These are phyloP conservation scores for Simplicillium aogashimaense DNA, from an alignment of 2,329 filamentous ascomycete species.

Conservation along the genomic window DNA sequence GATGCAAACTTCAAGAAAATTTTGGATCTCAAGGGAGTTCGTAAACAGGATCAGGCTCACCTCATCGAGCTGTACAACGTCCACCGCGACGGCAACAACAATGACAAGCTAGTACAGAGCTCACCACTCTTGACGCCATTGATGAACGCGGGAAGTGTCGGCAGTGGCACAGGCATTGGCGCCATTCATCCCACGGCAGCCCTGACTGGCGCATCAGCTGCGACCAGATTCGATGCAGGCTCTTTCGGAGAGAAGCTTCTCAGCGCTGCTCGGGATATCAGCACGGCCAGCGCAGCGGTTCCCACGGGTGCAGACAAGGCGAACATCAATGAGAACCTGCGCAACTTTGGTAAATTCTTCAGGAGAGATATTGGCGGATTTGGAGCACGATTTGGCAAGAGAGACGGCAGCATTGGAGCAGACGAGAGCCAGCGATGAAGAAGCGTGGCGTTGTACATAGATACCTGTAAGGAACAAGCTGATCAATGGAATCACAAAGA, in stretches of 20 bases:
- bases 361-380: slow-evolving; percentile 73
- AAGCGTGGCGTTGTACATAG: slow-evolving; percentile 1
- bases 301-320: slow-evolving; percentile 44
- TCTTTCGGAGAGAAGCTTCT: slow-evolving; percentile 81
- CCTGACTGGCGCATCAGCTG: slow-evolving; percentile 24
- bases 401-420: slow-evolving; percentile 31
- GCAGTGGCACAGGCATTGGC: slow-evolving; percentile 23
- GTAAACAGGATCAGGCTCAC: slow-evolving; percentile 70
- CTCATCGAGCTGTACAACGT: slow-evolving; percentile 76
- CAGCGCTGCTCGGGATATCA: slow-evolving; percentile 79
- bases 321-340: slow-evolving; percentile 85
- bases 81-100: slow-evolving; percentile 66
- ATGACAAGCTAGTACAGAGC: slow-evolving; percentile 59
- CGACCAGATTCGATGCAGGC: slow-evolving; percentile 64
- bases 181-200: slow-evolving; percentile 34
- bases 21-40: slow-evolving; percentile 87
- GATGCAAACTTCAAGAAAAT: slow-evolving; percentile 96
- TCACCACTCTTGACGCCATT: slow-evolving; percentile 64
- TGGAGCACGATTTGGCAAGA: slow-evolving; percentile 61
- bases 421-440: slow-evolving; percentile 15
- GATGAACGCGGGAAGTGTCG: slow-evolving; percentile 33
- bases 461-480: no score
- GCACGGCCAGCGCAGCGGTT: slow-evolving; percentile 34
- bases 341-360: slow-evolving; percentile 96
- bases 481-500: no score